Evolutionary conservation across 305 asterid species (phyloP).

Genomic region (Plantago coronopus): DNA sequence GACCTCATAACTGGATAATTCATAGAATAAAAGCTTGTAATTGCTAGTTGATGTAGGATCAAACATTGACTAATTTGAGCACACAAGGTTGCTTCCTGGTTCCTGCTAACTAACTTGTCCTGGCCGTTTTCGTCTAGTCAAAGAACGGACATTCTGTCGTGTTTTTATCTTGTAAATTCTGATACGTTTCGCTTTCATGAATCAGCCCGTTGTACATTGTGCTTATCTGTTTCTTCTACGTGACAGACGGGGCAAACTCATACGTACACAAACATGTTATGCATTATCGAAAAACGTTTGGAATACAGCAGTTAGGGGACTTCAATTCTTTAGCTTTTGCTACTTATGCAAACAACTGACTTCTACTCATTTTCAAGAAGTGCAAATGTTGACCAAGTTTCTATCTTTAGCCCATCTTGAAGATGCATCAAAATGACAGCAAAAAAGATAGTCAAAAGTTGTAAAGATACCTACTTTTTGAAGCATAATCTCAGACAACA

Average conservation of each 20-base stretch:
- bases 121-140: too few species aligned
- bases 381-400: background rate
- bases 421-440: background rate
- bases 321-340: too few species aligned
- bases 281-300: background rate
- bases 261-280: background rate
- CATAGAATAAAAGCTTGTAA: slow-evolving; percentile 14
- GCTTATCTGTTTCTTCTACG: too few species aligned
- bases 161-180: too few species aligned
- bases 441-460: background rate
- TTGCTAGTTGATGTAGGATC: too few species aligned
- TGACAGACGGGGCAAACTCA: background rate
- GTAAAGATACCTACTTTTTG: background rate
- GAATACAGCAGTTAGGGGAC: too few species aligned
- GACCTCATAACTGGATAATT: slow-evolving; percentile 18
- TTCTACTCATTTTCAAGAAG: background rate
- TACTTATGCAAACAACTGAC: background rate
- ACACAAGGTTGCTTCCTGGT: too few species aligned
- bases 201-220: too few species aligned
- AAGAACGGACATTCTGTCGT: too few species aligned
- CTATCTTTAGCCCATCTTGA: background rate
- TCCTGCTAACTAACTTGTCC: too few species aligned
- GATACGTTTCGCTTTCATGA: too few species aligned
- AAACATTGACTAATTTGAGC: too few species aligned
- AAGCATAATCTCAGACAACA: background rate